phyloP scores from a whole-genome alignment of 2,329 filamentous ascomycete species.

The Hypoxylon sp. region DNA sequence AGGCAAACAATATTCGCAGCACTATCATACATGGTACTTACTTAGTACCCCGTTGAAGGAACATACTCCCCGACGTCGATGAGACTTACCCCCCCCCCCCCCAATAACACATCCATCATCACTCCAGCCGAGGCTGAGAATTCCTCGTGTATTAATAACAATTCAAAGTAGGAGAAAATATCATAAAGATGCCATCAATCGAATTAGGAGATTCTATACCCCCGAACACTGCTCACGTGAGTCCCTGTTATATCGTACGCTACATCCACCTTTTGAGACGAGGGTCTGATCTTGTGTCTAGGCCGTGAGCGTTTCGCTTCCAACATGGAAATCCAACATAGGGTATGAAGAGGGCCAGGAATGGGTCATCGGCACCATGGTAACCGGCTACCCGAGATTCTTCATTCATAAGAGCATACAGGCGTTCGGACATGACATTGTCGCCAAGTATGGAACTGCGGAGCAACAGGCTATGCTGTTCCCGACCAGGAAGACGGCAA shows the following conservation, averaged over 20 bases:
- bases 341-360: constrained; percentile 93
- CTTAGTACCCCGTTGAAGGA: not conserved
- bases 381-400: constrained; percentile 94
- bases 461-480: constrained; percentile 84
- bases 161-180: not conserved
- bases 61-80: constrained; percentile 1
- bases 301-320: constrained; percentile 96
- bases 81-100: constrained; percentile 9
- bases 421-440: constrained; percentile 77
- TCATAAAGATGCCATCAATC: constrained; percentile 60
- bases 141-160: not conserved
- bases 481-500: constrained; percentile 77
- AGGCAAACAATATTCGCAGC: not conserved
- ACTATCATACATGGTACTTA: not conserved
- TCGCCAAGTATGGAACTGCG: constrained; percentile 71
- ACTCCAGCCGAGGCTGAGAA: not conserved
- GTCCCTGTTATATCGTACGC: constrained; percentile 52
- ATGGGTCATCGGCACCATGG: constrained; percentile 88
- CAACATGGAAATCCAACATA: constrained; percentile 91
- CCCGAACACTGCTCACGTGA: constrained; percentile 81
- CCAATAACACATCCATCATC: not conserved
- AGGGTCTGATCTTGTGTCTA: constrained; percentile 54
- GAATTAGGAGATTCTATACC: constrained; percentile 79
- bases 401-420: constrained; percentile 90
- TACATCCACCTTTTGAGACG: not conserved